Percentiles rank a stretch among this genome's conserved stretches.
phyloP scores from a whole-genome alignment of 352 stramenopile species.

The Globisporangium cystogenes region DNA sequence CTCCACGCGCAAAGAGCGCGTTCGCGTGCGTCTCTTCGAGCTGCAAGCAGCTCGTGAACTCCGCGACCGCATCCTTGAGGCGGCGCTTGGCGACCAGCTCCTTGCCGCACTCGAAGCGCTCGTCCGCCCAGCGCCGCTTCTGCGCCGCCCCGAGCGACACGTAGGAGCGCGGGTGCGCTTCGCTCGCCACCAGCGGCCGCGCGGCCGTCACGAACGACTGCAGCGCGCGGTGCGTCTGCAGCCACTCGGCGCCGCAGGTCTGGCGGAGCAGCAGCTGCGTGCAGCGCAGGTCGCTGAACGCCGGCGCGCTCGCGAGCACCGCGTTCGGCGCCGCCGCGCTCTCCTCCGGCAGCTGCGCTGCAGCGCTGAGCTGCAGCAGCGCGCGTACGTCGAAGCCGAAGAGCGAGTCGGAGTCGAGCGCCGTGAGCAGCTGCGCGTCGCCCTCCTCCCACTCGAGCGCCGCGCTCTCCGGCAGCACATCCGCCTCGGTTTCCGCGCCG shows the following conservation, averaged over 20 bases:
- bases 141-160: slow-evolving; percentile 23
- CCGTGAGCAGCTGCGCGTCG: neutral
- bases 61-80: slow-evolving; percentile 22
- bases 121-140: slow-evolving; percentile 30
- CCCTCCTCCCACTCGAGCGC: slow-evolving; percentile 1
- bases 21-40: slow-evolving; percentile 20
- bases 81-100: slow-evolving; percentile 19
- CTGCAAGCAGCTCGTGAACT: slow-evolving; percentile 33
- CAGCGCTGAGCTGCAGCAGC: neutral
- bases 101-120: slow-evolving; percentile 20
- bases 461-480: neutral
- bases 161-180: slow-evolving; percentile 23
- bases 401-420: slow-evolving; percentile 1
- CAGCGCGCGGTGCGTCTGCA: neutral
- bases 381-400: slow-evolving; percentile 19
- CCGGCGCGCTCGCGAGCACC: slow-evolving; percentile 11
- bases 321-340: slow-evolving; percentile 14
- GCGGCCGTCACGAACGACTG: slow-evolving; percentile 12
- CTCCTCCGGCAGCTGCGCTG: neutral
- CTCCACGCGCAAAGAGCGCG: slow-evolving; percentile 17
- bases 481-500: neutral
- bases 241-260: slow-evolving; percentile 1
- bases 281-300: slow-evolving; percentile 21
- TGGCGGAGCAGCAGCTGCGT: slow-evolving; percentile 18
- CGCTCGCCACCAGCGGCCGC: neutral